Base-by-base conservation (phyloP, 2,329 filamentous ascomycete genomes). In the Colletotrichum orchidophilum region DNA sequence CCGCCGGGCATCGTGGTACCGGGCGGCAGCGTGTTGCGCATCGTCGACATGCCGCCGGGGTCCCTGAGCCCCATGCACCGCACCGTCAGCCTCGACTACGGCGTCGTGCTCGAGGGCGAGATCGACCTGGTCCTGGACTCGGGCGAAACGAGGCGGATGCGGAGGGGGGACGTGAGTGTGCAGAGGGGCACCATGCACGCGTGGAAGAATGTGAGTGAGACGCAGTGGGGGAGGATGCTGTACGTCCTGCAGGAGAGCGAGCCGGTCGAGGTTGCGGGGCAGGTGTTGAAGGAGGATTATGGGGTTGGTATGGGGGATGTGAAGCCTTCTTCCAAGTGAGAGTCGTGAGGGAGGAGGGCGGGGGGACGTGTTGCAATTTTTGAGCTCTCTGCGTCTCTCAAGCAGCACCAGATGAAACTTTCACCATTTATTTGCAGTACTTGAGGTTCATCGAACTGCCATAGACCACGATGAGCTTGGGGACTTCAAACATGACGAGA, bases 141-240 rank as follows among this genome's bases (percentile, higher is more conserved):
- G 18, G 87, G 87, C 1, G 86, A 85, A 66, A 80, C 76, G 59
- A 80, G 81, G 54, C 67, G 80, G 27, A 80, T 90, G 82, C 78
- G 80, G 57, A 79, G 82, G 12, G 88, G 88, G 3, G 87, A 90
- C 74, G 78, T 89, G n/a, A 84, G 84, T 11, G 84, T 90, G 24
- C 87, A 90, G 78, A 80, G 88, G 50, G 87, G 83, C 1, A 88
- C 87, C 3, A 86, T 85, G 79, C 88, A 90, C 76, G 83, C 83
- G 29, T 89, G 87, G 87, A 77, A 80, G 59, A 89, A 89, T 69
- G 66, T 73, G 3, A 70, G 82, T 64, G 73, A 79, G 49, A 84
- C 80, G 0, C 81, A 83, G 21, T 87, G 85, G 85, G 81, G 82
- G 2, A 77, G 85, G 21, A 83, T 87, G 80, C 63, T 78, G 75